Conservation (phyloP, 1,284 basidiomycete species). For the Cryptococcus sp. region DNA sequence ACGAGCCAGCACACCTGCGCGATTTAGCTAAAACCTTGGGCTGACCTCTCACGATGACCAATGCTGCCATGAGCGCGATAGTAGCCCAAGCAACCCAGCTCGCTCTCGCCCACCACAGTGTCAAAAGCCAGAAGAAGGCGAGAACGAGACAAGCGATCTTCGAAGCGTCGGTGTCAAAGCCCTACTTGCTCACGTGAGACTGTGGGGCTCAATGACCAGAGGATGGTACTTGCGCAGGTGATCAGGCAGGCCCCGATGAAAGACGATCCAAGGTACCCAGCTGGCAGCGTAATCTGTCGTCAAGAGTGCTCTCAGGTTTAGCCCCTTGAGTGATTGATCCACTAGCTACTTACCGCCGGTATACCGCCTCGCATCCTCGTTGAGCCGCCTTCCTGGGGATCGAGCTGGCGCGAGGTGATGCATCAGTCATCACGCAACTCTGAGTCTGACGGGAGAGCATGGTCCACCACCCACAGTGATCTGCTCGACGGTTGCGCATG, state of each 20-base stretch:
- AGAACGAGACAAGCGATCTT: conserved; percentile 84
- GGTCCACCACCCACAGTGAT: conserved; percentile 62
- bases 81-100: conserved; percentile 64
- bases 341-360: conserved; percentile 65
- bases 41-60: conserved; percentile 40
- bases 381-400: conserved; percentile 82
- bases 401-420: conserved; percentile 33
- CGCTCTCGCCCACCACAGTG: conserved; percentile 79
- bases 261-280: conserved; percentile 89
- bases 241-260: conserved; percentile 88
- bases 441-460: too few relatives aligned
- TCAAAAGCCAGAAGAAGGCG: conserved; percentile 84
- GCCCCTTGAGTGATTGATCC: too few relatives aligned
- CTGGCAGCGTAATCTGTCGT: conserved; percentile 59
- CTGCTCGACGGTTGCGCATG: conserved; percentile 86
- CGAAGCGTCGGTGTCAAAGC: conserved; percentile 90
- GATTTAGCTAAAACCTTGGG: conserved; percentile 2
- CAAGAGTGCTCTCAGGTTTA: too few relatives aligned
- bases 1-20: conserved; percentile 77
- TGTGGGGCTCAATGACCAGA: not conserved
- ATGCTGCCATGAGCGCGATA: conserved; percentile 44
- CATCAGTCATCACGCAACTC: conserved; percentile 59
- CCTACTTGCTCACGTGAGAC: conserved; percentile 22
- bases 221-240: conserved; percentile 62
- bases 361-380: conserved; percentile 94